Conservation (phyloP, 345 rosid genomes). For the Anacardium occidentale region DNA sequence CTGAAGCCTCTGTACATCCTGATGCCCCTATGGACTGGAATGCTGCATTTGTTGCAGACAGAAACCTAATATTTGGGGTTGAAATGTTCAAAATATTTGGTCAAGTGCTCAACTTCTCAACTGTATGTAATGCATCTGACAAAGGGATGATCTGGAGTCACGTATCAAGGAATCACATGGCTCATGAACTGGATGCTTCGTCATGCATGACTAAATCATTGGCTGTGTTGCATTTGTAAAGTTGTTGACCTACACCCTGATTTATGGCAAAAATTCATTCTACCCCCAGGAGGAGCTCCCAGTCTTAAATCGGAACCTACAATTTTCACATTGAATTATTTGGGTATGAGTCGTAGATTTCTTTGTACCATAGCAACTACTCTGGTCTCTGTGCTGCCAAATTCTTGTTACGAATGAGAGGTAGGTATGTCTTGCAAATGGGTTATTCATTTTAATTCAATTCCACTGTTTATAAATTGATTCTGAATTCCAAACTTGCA, state of each 20-base stretch:
- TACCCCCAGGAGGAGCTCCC: constrained; percentile 17
- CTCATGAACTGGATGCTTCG: constrained; percentile 73
- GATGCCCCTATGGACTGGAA: constrained; percentile 99
- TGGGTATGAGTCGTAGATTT: background rate
- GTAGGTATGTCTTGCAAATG: constrained; percentile 4
- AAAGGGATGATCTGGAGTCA: constrained; percentile 64
- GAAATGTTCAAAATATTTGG: constrained; percentile 99
- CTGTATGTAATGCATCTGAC: constrained; percentile 53
- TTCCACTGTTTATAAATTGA: constrained; percentile 22
- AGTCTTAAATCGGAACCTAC: constrained; percentile 8
- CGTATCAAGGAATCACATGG: constrained; percentile 69
- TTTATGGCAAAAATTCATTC: constrained; percentile 18
- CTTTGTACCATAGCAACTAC: background rate
- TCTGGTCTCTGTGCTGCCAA: constrained; percentile 16
- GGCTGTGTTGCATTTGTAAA: constrained; percentile 70
- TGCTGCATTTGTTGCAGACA: constrained; percentile 80
- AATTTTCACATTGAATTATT: constrained; percentile 28
- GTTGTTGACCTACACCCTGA: constrained; percentile 8
- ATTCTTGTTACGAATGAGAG: background rate
- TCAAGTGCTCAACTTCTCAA: constrained; percentile 79
- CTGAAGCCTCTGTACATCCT: constrained; percentile 81
- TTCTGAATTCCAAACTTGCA: constrained; percentile 21
- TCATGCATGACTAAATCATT: constrained; percentile 79
- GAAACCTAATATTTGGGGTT: constrained; percentile 66
- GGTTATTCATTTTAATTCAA: constrained; percentile 18